Conservation (phyloP, 768 basidiomycete genomes). For the Cyclocybe cylindracea region DNA sequence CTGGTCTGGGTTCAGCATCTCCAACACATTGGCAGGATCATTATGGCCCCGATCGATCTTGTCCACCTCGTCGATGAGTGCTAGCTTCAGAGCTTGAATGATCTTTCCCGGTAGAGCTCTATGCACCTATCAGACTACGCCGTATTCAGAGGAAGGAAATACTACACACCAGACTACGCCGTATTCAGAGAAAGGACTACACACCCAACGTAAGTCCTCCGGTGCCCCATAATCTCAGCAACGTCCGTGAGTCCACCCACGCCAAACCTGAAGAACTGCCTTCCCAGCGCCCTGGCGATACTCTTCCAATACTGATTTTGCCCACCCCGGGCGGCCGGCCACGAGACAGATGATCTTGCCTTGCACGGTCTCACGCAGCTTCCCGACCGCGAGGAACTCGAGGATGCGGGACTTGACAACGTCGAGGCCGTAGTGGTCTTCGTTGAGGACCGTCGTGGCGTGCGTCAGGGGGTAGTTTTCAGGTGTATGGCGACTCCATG, state of each 20-base stretch:
- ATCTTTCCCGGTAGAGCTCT: slow-evolving; percentile 94
- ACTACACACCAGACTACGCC: no score
- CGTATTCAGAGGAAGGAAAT: no score
- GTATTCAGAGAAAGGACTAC: slow-evolving; percentile 19
- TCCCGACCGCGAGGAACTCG: slow-evolving; percentile 95
- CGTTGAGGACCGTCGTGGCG: slow-evolving; percentile 84
- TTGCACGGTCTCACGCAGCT: slow-evolving; percentile 89
- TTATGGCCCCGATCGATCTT: slow-evolving; percentile 92
- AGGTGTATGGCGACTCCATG: slow-evolving; percentile 93
- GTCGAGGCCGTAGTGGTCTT: slow-evolving; percentile 91
- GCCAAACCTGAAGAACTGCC: slow-evolving; percentile 96
- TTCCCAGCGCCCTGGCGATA: slow-evolving; percentile 85
- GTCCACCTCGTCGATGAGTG: slow-evolving; percentile 94
- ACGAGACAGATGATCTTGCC: slow-evolving; percentile 98
- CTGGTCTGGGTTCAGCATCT: slow-evolving; percentile 95
- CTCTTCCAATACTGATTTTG: slow-evolving; percentile 95
- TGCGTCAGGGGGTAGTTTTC: slow-evolving; percentile 91
- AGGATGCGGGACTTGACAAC: slow-evolving; percentile 94
- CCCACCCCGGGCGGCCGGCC: slow-evolving; percentile 97
- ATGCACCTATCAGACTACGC: no score
- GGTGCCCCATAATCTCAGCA: slow-evolving; percentile 98
- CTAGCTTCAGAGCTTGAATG: slow-evolving; percentile 90
- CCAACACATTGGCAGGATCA: slow-evolving; percentile 87
- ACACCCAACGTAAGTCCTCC: slow-evolving; percentile 94
- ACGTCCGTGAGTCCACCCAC: slow-evolving; percentile 97